Conservation (phyloP, 371 early-diverging fungal genomes). For the Polyrhizophydium stewartii region DNA sequence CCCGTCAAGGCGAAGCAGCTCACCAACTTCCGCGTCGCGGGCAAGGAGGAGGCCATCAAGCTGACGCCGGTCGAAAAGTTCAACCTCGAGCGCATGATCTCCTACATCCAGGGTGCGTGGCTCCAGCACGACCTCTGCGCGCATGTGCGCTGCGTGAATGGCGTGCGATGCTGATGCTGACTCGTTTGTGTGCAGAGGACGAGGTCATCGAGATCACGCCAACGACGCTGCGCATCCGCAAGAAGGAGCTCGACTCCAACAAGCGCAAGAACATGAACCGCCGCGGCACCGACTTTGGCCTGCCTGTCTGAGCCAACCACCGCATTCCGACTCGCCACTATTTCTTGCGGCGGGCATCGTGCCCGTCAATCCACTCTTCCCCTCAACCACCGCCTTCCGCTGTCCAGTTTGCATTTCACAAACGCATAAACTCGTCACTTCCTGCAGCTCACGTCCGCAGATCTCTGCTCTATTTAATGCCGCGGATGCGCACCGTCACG, state of each 20-base stretch:
- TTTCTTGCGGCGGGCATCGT: too few relatives aligned
- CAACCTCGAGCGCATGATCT: conserved; percentile 68
- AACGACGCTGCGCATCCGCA: conserved; percentile 60
- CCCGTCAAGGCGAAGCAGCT: conserved; percentile 71
- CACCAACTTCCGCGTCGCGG: conserved; percentile 67
- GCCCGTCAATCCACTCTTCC: too few relatives aligned
- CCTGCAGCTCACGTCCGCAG: too few relatives aligned
- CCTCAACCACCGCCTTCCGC: too few relatives aligned
- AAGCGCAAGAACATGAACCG: conserved; percentile 45
- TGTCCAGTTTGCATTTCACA: too few relatives aligned
- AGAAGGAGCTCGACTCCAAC: conserved; percentile 60
- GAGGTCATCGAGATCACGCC: conserved; percentile 80
- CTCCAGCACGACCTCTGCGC: background rate
- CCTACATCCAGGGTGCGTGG: conserved; percentile 54
- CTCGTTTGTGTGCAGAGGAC: conserved; percentile 42
- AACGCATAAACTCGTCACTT: too few relatives aligned
- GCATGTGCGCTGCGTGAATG: background rate
- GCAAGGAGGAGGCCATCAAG: conserved; percentile 68
- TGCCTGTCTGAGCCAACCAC: too few relatives aligned
- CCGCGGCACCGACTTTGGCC: conserved; percentile 20
- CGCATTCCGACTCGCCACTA: too few relatives aligned
- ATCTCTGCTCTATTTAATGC: conserved; percentile 8
- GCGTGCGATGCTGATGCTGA: background rate
- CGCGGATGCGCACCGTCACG: conserved; percentile 18
- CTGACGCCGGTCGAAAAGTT: conserved; percentile 60